phyloP scores from a whole-genome alignment of 1,284 basidiomycete genomes.

The Cutaneotrichosporon cutaneum region DNA sequence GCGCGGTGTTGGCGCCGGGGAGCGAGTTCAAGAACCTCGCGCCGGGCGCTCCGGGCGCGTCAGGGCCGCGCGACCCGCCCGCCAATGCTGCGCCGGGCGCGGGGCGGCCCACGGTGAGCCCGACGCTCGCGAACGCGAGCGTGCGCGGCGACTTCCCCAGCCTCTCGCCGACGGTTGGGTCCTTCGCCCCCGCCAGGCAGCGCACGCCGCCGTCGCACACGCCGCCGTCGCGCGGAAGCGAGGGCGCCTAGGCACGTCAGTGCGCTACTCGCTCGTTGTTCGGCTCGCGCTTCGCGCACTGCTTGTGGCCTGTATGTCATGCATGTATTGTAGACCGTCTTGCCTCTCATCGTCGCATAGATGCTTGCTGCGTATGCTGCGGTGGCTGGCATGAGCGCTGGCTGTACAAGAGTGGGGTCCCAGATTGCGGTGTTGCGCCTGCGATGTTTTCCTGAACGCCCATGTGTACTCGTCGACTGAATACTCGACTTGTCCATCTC shows the following conservation, averaged over 20 bases:
- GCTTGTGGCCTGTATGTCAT: neutral
- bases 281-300: neutral
- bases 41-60: neutral
- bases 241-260: neutral
- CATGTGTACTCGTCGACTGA: no score
- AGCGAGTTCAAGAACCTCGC: constrained; percentile 28
- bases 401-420: no score
- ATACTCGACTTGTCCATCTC: neutral
- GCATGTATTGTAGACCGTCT: neutral
- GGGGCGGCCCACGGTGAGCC: neutral
- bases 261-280: neutral
- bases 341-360: neutral
- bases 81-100: neutral
- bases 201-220: neutral
- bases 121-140: neutral
- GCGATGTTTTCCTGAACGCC: neutral
- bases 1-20: constrained; percentile 47
- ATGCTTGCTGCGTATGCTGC: neutral
- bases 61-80: neutral
- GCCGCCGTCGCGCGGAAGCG: neutral
- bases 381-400: neutral
- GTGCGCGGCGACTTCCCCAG: constrained; percentile 17
- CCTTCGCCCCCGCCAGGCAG: constrained; percentile 10
- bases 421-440: no score
- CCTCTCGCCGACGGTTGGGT: constrained; percentile 14